These are phyloP conservation scores for Amanita polypyramis DNA, from an alignment of 768 basidiomycete species.

Conservation along the genomic window DNA sequence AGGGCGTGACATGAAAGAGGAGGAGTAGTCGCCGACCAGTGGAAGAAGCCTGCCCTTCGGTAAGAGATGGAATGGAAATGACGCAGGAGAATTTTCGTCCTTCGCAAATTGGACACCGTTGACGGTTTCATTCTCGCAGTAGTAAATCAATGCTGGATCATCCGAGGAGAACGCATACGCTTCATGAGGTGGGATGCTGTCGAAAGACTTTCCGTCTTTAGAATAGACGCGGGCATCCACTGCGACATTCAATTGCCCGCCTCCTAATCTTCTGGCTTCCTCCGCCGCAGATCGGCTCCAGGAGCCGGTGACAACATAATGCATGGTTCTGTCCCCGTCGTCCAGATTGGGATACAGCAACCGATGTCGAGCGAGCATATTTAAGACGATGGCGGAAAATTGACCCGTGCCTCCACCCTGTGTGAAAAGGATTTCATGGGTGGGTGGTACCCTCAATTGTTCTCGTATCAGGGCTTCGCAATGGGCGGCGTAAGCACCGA, in stretches of 20 bases:
- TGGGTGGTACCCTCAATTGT: slow-evolving; percentile 73
- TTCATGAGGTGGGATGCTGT: slow-evolving; percentile 66
- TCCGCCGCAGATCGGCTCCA: slow-evolving; percentile 85
- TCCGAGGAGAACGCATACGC: slow-evolving; percentile 63
- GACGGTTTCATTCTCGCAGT: slow-evolving; percentile 99
- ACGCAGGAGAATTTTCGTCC: slow-evolving; percentile 38
- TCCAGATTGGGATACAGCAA: slow-evolving; percentile 53
- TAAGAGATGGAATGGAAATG: slow-evolving; percentile 80
- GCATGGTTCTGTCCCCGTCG: slow-evolving; percentile 50
- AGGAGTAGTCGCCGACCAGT: slow-evolving; percentile 91
- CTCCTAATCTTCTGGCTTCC: slow-evolving; percentile 68
- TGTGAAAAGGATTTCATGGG: slow-evolving; percentile 82
- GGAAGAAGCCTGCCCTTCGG: slow-evolving; percentile 50
- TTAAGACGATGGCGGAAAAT: slow-evolving; percentile 87
- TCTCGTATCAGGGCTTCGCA: slow-evolving; percentile 59
- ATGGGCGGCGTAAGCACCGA: slow-evolving; percentile 54
- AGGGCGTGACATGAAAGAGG: slow-evolving; percentile 92
- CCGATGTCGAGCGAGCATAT: slow-evolving; percentile 82
- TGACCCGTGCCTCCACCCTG: slow-evolving; percentile 92
- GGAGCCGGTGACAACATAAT: slow-evolving; percentile 88
- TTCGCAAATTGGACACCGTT: slow-evolving; percentile 84
- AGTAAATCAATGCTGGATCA: slow-evolving; percentile 85
- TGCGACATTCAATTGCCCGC: slow-evolving; percentile 54
- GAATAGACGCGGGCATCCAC: slow-evolving; percentile 58
- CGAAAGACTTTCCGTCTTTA: slow-evolving; percentile 58